Evolutionary conservation across 2,329 filamentous ascomycete genomes (phyloP), one percentile per base, ranked within the genome.

Genomic region (Aspergillus piperis): DNA sequence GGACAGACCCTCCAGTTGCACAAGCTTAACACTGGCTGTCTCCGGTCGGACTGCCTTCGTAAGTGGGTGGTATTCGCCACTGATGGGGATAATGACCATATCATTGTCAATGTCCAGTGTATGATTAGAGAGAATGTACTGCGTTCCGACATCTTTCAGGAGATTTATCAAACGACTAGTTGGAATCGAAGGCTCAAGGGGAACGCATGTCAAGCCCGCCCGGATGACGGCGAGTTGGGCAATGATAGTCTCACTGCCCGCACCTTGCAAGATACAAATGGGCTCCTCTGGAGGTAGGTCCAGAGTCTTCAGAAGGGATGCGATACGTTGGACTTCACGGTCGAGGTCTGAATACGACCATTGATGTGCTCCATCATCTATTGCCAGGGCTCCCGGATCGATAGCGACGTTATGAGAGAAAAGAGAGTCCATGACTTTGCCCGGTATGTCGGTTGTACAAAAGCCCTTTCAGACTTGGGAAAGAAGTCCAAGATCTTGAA

Each of bases 191-290:
- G 57, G 52, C 15, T 52, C 52, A 5, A 62, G 4, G 3, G 60
- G 57, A 3, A 62, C 48, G 13, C 60, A 59, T 30, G 60, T 62
- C 52, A 62, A 8, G 17, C 53, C 54, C 17, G 53, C 38, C 4
- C 52, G 48, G 11, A 62, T 57, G 39, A 53, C 13, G 27, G 60
- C 60, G 5, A 62, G 47, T 30, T 62, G 60, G 11, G 60, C 57
- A 51, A 62, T 53, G n/a, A 62, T 19, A 6, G 51, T 19, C 5
- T 27, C 54, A 19, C n/a, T 25, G 1, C 48, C 48, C 6, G 59
- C 32, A 6, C 17, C 21, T 7, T 55, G 52, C 11, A 62, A 21
- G 38, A 62, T 57, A 21, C 60, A 59, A 6, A 62, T 21, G 0
- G 60, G 60, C 8, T 62, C 57, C 30, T 62, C 52, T 13, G 44